Conservation (phyloP, 352 stramenopile species). For the Phytophthora pisi region DNA sequence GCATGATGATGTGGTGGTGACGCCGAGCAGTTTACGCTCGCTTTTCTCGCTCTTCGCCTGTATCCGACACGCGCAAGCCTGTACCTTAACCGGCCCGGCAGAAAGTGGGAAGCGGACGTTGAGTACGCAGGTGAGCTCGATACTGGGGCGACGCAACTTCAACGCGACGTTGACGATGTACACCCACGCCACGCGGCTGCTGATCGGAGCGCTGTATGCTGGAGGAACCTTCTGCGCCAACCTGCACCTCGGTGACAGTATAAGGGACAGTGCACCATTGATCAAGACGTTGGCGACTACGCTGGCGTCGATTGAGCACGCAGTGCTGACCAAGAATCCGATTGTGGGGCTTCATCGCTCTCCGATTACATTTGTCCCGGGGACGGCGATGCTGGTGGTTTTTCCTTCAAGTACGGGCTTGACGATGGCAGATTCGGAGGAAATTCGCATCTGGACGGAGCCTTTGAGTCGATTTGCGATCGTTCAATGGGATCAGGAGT, state of each 20-base stretch:
- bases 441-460: conserved; percentile 27
- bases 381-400: conserved; percentile 45
- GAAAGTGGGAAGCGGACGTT: conserved; percentile 47
- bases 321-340: conserved; percentile 38
- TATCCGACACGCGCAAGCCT: conserved; percentile 44
- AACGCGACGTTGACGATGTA: conserved; percentile 25
- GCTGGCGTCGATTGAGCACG: conserved; percentile 40
- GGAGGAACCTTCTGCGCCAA: conserved; percentile 45
- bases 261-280: conserved; percentile 12
- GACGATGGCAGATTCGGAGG: conserved; percentile 6
- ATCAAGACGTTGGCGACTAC: conserved; percentile 36
- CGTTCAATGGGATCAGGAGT: conserved; percentile 30
- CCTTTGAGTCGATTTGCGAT: conserved; percentile 38
- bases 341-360: conserved; percentile 37
- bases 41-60: conserved; percentile 59
- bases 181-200: conserved; percentile 41
- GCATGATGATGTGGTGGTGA: conserved; percentile 37
- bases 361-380: conserved; percentile 39
- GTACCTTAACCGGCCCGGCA: conserved; percentile 27
- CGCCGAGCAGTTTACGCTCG: conserved; percentile 50
- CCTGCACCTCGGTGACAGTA: conserved; percentile 14
- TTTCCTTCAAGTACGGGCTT: conserved; percentile 4
- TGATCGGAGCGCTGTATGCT: conserved; percentile 48
- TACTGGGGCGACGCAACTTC: conserved; percentile 58
- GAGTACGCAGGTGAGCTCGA: conserved; percentile 43